Base-by-base conservation (phyloP, 257 asterid genomes). In the Osmanthus fragrans region DNA sequence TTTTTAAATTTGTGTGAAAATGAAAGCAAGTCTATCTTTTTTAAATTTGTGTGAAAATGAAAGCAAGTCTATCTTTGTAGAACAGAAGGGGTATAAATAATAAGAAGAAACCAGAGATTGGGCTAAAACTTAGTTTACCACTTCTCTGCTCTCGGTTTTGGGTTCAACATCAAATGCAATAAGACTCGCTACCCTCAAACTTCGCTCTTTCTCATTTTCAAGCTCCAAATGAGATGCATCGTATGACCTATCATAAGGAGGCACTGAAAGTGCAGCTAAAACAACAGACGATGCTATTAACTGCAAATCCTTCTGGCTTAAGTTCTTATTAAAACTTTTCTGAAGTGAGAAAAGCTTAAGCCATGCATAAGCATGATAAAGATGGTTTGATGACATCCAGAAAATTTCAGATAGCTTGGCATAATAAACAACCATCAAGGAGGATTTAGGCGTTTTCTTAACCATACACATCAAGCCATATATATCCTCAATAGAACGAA, bases 291-390 rank as follows among this genome's bases (percentile, higher is more conserved):
- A 90, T 70, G 97, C 97, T 78, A 92, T 87, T 80, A 92, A 80
- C 86, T 91, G 97, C 85, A 94, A 80, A 83, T 94, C 99, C 85
- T 91, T 94, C 86, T 94, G 99, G 82, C 86, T 91, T 30, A 94
- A 87, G 82, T 94, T 88, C 87, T 91, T 94, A 64, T 94, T 90
- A 74, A 91, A 92, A 83, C 91, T 87, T 78, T 92, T 94, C 74
- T 92, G 97, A 77, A 92, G 94, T 27, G 94, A 83, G 90, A 91
- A 94, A 77, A 94, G 97, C 88, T 92, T 94, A 64, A 94, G 95
- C 99, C 97, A 92, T 64, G 97, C 99, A 84, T 91, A 92, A 47
- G 99, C 99, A 86, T 92, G 99, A 86, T 94, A 90, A 29, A 94
- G 97, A 85, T 94, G 89, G 77, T 79, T 92, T 71, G 96, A 90